A percentile compares a stretch with the other conserved stretches of the same genome.
These are phyloP conservation scores for Rhodamnia argentea DNA, from an alignment of 345 rosid genomes.

Conservation along the genomic window DNA sequence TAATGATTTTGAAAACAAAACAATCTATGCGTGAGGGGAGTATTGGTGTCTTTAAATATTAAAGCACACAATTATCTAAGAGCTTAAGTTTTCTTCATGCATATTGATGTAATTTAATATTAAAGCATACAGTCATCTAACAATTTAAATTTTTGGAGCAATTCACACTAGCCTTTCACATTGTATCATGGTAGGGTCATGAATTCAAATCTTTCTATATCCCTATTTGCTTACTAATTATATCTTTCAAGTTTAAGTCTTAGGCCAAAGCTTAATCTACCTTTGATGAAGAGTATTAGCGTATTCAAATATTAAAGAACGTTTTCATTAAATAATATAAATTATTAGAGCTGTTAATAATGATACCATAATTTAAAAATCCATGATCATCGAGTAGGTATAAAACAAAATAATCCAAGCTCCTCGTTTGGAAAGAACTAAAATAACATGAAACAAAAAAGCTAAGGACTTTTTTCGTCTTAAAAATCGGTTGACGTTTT, in stretches of 20 bases:
- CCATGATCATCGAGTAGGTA: background rate
- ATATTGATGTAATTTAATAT: too few relatives aligned
- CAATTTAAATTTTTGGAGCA: too few relatives aligned
- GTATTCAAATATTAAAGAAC: background rate
- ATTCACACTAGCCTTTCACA: rapidly evolving
- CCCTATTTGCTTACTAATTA: background rate
- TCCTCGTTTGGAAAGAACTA: background rate
- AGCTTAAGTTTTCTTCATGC: background rate
- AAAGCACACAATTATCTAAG: too few relatives aligned
- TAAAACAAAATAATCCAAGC: background rate
- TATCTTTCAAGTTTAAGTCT: background rate
- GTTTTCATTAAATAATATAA: background rate
- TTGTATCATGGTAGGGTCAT: background rate
- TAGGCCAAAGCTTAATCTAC: background rate
- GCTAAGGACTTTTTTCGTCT: background rate
- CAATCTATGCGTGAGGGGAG: too few relatives aligned
- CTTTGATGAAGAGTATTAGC: background rate
- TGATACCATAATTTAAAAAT: background rate
- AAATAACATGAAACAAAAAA: background rate
- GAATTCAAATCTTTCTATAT: background rate
- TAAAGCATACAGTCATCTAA: too few relatives aligned
- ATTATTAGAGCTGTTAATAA: background rate
- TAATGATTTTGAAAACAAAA: too few relatives aligned
- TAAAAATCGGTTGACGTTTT: background rate
- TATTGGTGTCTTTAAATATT: too few relatives aligned